Evolutionary conservation across 495 filamentous ascomycete species (phyloP), one percentile per base, ranked within the genome.

Genomic region (Penicillium arizonense): DNA sequence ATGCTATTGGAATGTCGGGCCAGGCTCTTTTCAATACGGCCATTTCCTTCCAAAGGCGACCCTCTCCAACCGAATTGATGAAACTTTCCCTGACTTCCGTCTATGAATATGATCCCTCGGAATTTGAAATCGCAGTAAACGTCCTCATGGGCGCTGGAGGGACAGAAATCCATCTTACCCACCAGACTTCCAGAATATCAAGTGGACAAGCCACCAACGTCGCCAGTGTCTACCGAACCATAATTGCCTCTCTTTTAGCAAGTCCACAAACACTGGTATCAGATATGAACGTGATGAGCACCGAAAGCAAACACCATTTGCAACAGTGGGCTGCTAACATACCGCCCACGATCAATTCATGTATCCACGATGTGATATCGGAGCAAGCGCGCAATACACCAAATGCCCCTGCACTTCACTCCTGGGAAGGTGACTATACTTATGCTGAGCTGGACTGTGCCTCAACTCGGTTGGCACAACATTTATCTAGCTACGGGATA

Each of bases 361-460:
- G 35, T 7, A 37, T 37, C 1, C 35, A 37, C 16, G 4, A 37
- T 37, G 35, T 37, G 10, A 37, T 37, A 37, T 37, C 35, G 16
- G 13, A 37, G 13, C 35, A 37, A 37, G 35, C 35, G n/a, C 35
- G 35, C 13, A 37, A 18, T 14, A 37, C 35, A 37, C 35, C 35
- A 14, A 5, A 37, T 37, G n/a, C 35, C n/a, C 35, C 35, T 16
- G 35, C 35, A 13, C 35, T 37, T 16, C 35, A 37, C 12, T 37
- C 35, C 5, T 37, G 35, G 35, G 35, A 37, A 37, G 35, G 13
- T 37, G 35, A 37, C 11, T 30, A 43, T 12, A 80, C 77, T 5
- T 82, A 82, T 54, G 34, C 47, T 21, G 65, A 82, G 34, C 61
- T 82, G 11, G 68, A 80, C 13, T 34, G 38, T 0, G 45, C 73